Conservation (phyloP, 1,284 basidiomycete species). For the Irpex sp. region DNA sequence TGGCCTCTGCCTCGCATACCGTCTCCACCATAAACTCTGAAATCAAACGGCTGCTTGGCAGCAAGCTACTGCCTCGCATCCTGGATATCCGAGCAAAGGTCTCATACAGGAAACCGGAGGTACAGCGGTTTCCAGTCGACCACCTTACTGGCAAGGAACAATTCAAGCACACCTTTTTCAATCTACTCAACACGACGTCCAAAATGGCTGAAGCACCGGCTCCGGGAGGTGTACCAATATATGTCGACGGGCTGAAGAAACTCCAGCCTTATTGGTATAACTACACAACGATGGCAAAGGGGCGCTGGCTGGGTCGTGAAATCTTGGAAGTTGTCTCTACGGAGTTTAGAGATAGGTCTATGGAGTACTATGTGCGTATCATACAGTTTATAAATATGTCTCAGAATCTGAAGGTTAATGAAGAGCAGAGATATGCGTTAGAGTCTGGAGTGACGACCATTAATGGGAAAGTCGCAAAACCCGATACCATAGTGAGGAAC, state of each 20-base stretch:
- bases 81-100: background rate
- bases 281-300: slow-evolving; percentile 90
- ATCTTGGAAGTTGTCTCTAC: slow-evolving; percentile 85
- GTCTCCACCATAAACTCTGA: background rate
- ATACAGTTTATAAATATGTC: background rate
- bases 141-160: slow-evolving; percentile 1
- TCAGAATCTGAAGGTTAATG: background rate
- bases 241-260: slow-evolving; percentile 55
- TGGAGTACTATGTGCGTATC: slow-evolving; percentile 86
- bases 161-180: slow-evolving; percentile 11
- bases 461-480: slow-evolving; percentile 81
- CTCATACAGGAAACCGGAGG: background rate
- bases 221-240: background rate
- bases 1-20: background rate
- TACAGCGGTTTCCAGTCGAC: slow-evolving; percentile 4
- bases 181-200: slow-evolving; percentile 1
- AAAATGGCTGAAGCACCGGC: background rate
- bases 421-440: slow-evolving; percentile 52
- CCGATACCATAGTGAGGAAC: slow-evolving; percentile 79
- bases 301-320: slow-evolving; percentile 84
- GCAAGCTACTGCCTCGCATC: background rate
- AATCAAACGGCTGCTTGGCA: background rate
- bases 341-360: slow-evolving; percentile 86
- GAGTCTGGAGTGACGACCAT: slow-evolving; percentile 94
- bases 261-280: slow-evolving; percentile 79